A percentile compares a stretch with the other conserved stretches of the same genome.
phyloP scores from a whole-genome alignment of 1,139 yeast genomes.

The Candida sanyaensis region DNA sequence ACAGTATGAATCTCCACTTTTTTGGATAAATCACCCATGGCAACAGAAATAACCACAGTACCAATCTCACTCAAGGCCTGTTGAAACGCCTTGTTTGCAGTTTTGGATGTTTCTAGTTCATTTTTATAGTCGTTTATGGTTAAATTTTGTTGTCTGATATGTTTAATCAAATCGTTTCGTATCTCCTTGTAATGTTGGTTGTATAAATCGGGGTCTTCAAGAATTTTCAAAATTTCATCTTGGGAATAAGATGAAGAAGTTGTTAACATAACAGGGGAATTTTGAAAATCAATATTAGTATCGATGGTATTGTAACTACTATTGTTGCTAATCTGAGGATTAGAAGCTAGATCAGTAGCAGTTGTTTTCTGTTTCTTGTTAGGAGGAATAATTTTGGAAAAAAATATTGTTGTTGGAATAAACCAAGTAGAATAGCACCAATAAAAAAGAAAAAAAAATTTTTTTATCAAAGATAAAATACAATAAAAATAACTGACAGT shows the following conservation, averaged over 20 bases:
- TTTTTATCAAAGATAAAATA: no score
- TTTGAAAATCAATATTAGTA: background rate
- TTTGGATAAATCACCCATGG: constrained; percentile 81
- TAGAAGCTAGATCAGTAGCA: constrained; percentile 1
- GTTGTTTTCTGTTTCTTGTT: constrained; percentile 13
- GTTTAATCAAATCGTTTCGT: constrained; percentile 34
- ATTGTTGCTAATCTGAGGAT: background rate
- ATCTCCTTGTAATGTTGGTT: constrained; percentile 30
- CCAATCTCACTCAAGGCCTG: constrained; percentile 79
- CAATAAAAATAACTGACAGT: no score
- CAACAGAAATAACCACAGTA: constrained; percentile 79
- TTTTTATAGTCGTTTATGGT: constrained; percentile 29
- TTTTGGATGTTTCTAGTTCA: constrained; percentile 55
- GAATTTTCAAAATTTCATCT: constrained; percentile 33
- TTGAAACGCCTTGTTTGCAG: constrained; percentile 75
- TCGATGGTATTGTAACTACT: constrained; percentile 3
- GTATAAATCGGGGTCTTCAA: constrained; percentile 44
- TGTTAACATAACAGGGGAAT: background rate
- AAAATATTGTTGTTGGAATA: background rate
- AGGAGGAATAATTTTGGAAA: constrained; percentile 16
- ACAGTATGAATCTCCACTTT: constrained; percentile 72
- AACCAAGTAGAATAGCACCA: background rate
- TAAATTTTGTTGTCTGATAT: constrained; percentile 34
- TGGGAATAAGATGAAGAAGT: constrained; percentile 15
- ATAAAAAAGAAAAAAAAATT: background rate